Conservation (phyloP, 192 early-diverging fungal genomes). For the Rhizoclosmatium sp. region DNA sequence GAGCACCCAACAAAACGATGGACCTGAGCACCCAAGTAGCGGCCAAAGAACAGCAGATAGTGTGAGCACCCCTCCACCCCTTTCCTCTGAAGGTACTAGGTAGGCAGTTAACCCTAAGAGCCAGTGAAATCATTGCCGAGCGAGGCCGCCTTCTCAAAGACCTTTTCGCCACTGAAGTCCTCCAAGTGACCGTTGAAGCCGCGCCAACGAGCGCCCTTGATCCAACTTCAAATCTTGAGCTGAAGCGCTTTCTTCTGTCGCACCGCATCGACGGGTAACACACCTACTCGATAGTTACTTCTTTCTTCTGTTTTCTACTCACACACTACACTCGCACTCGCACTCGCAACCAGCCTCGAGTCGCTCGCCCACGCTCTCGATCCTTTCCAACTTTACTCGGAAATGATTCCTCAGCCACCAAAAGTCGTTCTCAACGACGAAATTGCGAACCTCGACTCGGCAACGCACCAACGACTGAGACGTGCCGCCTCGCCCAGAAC, state of each 20-base stretch:
- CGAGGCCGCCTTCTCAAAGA: slow-evolving; percentile 3
- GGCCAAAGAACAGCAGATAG: slow-evolving; percentile 4
- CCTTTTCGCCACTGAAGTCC: neutral
- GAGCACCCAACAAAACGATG: neutral
- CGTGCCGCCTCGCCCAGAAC: neutral
- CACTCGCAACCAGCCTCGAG: neutral
- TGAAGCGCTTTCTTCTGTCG: slow-evolving; percentile 10
- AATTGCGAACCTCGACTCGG: neutral
- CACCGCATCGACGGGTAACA: slow-evolving; percentile 27
- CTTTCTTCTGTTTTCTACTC: neutral
- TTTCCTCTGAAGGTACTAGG: neutral
- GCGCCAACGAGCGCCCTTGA: neutral
- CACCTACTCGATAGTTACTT: neutral
- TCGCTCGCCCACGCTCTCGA: neutral
- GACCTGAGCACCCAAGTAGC: neutral
- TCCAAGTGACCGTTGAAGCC: neutral
- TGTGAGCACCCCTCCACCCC: neutral
- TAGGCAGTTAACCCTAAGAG: no score
- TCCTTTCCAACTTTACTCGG: slow-evolving; percentile 20
- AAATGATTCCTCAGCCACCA: neutral
- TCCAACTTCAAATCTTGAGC: neutral
- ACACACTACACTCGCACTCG: neutral
- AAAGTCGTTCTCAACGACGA: neutral
- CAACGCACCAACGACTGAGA: neutral
- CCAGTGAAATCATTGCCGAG: slow-evolving; percentile 9